These are phyloP conservation scores for Pseudocercospora macadamiae DNA, from an alignment of 2,329 filamentous ascomycete species.

Conservation along the genomic window DNA sequence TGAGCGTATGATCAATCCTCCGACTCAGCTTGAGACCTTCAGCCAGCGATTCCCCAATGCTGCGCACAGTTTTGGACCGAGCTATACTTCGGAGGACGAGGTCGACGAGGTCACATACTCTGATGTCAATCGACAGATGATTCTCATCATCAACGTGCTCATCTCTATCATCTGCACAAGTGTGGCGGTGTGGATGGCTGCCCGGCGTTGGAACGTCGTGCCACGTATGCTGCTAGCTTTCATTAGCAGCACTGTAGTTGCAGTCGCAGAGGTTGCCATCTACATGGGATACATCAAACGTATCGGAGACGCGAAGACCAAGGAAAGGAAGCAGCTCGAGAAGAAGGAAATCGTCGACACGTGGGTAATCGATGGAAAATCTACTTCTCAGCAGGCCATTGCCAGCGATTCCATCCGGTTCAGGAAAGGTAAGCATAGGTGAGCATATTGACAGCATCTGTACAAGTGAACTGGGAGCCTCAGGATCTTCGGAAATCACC, in stretches of 20 bases:
- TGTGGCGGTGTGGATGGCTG: slow-evolving; percentile 76
- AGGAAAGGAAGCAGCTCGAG: slow-evolving; percentile 64
- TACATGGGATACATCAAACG: slow-evolving; percentile 76
- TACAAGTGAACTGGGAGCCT: neutral
- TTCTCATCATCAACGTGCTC: slow-evolving; percentile 86
- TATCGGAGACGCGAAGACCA: slow-evolving; percentile 67
- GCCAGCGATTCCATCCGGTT: slow-evolving; percentile 35
- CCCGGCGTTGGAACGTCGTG: slow-evolving; percentile 74
- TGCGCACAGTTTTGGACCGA: slow-evolving; percentile 49
- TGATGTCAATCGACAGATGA: slow-evolving; percentile 78
- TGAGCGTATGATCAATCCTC: slow-evolving; percentile 73
- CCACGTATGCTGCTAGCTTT: slow-evolving; percentile 71
- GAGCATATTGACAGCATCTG: slow-evolving; percentile 23
- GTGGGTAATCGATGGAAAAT: slow-evolving; percentile 60
- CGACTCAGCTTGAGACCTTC: slow-evolving; percentile 60
- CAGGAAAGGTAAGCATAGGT: slow-evolving; percentile 50
- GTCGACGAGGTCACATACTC: slow-evolving; percentile 68
- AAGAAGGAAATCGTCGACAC: slow-evolving; percentile 70
- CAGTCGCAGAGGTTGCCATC: slow-evolving; percentile 74
- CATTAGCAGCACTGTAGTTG: slow-evolving; percentile 69
- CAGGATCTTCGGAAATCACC: slow-evolving; percentile 7
- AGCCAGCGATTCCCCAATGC: slow-evolving; percentile 61
- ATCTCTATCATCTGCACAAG: slow-evolving; percentile 81
- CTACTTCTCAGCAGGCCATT: slow-evolving; percentile 22
- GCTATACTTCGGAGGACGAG: slow-evolving; percentile 46